Percentiles rank a stretch among this genome's conserved stretches.
Evolutionary conservation across 2,329 filamentous ascomycete species (phyloP).

Genomic region (Paecilomyces niveus): DNA sequence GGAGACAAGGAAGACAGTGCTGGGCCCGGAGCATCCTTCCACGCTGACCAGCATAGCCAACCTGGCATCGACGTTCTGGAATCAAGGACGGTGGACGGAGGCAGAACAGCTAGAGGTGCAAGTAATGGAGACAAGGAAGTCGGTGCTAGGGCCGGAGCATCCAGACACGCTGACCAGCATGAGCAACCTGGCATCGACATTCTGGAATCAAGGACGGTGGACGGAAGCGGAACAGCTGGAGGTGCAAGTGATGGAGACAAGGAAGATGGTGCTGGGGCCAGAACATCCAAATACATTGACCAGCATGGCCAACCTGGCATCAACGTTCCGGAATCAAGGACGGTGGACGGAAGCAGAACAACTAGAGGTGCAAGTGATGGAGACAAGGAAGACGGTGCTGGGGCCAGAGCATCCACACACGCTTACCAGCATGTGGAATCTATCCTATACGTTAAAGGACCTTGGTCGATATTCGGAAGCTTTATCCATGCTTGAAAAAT

Average conservation of each 20-base stretch:
- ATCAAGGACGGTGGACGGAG: background rate
- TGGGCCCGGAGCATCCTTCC: conserved; percentile 11
- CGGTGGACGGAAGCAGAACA: conserved; percentile 12
- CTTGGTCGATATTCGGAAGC: no score
- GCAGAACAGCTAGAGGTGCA: no score
- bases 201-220: conserved; percentile 4
- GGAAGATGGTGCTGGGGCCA: conserved; percentile 9
- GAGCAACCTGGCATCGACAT: no score
- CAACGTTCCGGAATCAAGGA: background rate
- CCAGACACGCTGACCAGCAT: no score
- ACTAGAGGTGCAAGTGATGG: conserved; percentile 9
- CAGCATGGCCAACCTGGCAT: conserved; percentile 13
- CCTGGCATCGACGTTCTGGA: conserved; percentile 3
- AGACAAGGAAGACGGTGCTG: conserved; percentile 8
- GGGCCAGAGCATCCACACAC: conserved; percentile 17
- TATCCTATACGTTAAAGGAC: no score
- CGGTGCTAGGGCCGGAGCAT: no score
- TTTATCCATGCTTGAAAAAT: no score
- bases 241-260: conserved; percentile 8
- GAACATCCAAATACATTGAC: conserved; percentile 17
- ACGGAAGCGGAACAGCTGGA: conserved; percentile 13
- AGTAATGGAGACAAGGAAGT: no score
- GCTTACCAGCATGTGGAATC: background rate
- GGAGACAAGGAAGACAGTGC: conserved; percentile 2
- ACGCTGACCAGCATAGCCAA: conserved; percentile 10